Evolutionary conservation across 257 asterid genomes (phyloP).

Genomic region (Scutellaria minor): DNA sequence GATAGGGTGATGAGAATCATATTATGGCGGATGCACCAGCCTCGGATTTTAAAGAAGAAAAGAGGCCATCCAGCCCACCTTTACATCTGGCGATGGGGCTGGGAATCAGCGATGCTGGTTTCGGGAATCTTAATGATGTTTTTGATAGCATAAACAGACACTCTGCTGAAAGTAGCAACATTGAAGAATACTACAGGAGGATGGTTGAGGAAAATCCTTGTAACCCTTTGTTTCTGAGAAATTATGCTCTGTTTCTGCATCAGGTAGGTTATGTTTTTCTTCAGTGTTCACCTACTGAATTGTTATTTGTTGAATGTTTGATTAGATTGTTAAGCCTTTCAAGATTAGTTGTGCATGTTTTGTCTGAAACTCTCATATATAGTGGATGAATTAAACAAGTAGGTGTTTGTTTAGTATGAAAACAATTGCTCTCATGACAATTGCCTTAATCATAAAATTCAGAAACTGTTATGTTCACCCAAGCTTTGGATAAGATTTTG

Average conservation of each 20-base stretch:
- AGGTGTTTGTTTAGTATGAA: neutral
- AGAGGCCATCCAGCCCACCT: slow-evolving; percentile 65
- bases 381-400: neutral
- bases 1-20: slow-evolving; percentile 50
- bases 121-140: slow-evolving; percentile 29
- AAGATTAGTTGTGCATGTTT: neutral
- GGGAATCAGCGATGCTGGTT: slow-evolving; percentile 48
- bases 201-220: slow-evolving; percentile 74
- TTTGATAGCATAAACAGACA: slow-evolving; percentile 31
- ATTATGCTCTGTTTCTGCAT: slow-evolving; percentile 64
- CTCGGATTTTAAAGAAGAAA: slow-evolving; percentile 43
- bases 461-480: neutral
- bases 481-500: neutral
- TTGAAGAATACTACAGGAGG: slow-evolving; percentile 57
- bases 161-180: slow-evolving; percentile 31
- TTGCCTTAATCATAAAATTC: neutral
- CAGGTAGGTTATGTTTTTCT: slow-evolving; percentile 47
- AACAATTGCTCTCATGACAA: neutral
- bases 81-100: slow-evolving; percentile 80
- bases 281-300: neutral
- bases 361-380: neutral
- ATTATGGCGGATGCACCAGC: slow-evolving; percentile 28
- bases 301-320: neutral
- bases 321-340: too few species aligned
- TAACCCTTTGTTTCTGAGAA: slow-evolving; percentile 54